phyloP scores from a whole-genome alignment of 805 yeast genomes.

The Ogataea sp. region DNA sequence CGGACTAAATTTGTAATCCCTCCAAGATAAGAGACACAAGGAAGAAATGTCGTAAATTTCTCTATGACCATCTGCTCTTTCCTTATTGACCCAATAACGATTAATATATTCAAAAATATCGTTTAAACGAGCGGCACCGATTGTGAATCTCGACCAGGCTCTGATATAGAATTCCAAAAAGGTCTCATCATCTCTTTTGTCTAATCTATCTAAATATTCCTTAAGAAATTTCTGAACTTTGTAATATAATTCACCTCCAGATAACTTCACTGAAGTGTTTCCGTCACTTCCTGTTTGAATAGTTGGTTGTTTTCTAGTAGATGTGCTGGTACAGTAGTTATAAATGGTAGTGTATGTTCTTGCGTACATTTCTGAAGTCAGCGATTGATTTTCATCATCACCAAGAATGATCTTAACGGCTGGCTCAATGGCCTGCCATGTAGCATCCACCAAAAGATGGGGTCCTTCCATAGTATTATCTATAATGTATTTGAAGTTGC shows the following conservation, averaged over 20 bases:
- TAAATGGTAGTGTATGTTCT: conserved; percentile 87
- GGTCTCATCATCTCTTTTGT: conserved; percentile 49
- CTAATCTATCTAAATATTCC: conserved; percentile 44
- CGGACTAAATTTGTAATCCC: conserved; percentile 65
- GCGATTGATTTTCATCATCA: conserved; percentile 51
- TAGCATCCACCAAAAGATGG: conserved; percentile 27
- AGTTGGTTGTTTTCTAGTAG: conserved; percentile 38
- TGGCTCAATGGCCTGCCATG: conserved; percentile 76
- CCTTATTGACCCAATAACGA: conserved; percentile 96
- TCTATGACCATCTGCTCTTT: conserved; percentile 85
- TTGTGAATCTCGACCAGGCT: conserved; percentile 82
- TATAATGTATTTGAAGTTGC: too few relatives aligned
- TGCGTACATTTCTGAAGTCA: conserved; percentile 72
- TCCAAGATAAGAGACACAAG: conserved; percentile 83
- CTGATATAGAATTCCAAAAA: conserved; percentile 78
- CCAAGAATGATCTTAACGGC: conserved; percentile 67
- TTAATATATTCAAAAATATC: conserved; percentile 94
- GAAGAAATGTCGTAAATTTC: conserved; percentile 90
- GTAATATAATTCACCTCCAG: conserved; percentile 84
- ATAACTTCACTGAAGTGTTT: conserved; percentile 33
- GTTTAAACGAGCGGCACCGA: conserved; percentile 86
- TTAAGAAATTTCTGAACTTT: conserved; percentile 61
- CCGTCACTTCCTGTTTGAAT: conserved; percentile 14
- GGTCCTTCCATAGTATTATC: too few relatives aligned
- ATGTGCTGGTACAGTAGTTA: conserved; percentile 82